Percentiles rank a stretch among this genome's conserved stretches.
Evolutionary conservation across 2,329 filamentous ascomycete genomes (phyloP).

Genomic region (Geosmithia flava): DNA sequence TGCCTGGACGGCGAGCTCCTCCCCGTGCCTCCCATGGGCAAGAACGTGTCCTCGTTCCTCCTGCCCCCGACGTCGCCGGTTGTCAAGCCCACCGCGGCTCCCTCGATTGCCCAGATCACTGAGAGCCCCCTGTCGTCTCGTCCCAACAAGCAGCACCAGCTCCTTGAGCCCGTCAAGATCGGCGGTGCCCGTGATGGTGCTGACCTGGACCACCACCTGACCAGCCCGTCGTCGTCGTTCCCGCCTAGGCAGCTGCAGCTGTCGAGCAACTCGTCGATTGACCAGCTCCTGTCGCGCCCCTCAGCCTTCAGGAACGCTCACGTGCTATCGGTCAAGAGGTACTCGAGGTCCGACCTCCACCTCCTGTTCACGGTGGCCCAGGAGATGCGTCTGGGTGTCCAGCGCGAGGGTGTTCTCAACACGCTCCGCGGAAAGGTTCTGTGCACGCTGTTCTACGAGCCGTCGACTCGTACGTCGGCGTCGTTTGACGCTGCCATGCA

Average conservation of each 20-base stretch:
- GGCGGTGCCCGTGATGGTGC: slow-evolving; percentile 14
- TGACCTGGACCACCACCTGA: slow-evolving; percentile 10
- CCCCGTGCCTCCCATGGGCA: slow-evolving; percentile 44
- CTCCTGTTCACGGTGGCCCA: slow-evolving; percentile 91
- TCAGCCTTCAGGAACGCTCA: slow-evolving; percentile 85
- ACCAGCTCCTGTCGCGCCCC: slow-evolving; percentile 57
- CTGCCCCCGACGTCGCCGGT: slow-evolving; percentile 43
- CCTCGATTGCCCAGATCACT: slow-evolving; percentile 19
- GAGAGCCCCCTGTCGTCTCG: slow-evolving; percentile 16
- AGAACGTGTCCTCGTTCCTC: slow-evolving; percentile 63
- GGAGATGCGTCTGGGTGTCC: slow-evolving; percentile 92
- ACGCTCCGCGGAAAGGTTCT: slow-evolving; percentile 78
- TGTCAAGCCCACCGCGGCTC: slow-evolving; percentile 32
- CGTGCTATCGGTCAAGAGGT: slow-evolving; percentile 85
- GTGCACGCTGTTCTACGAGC: slow-evolving; percentile 94
- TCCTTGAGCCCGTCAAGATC: slow-evolving; percentile 15
- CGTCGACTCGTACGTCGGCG: slow-evolving; percentile 85
- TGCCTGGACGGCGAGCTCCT: slow-evolving; percentile 58
- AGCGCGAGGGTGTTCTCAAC: slow-evolving; percentile 81
- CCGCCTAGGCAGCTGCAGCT: slow-evolving; percentile 32
- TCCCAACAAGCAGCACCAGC: slow-evolving; percentile 12
- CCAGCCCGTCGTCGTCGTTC: slow-evolving; percentile 14
- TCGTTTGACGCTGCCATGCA: slow-evolving; percentile 99
- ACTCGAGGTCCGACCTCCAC: slow-evolving; percentile 78
- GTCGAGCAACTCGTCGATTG: slow-evolving; percentile 47